phyloP scores from a whole-genome alignment of 164 flowering plant genomes.

The Berberis thunbergii region DNA sequence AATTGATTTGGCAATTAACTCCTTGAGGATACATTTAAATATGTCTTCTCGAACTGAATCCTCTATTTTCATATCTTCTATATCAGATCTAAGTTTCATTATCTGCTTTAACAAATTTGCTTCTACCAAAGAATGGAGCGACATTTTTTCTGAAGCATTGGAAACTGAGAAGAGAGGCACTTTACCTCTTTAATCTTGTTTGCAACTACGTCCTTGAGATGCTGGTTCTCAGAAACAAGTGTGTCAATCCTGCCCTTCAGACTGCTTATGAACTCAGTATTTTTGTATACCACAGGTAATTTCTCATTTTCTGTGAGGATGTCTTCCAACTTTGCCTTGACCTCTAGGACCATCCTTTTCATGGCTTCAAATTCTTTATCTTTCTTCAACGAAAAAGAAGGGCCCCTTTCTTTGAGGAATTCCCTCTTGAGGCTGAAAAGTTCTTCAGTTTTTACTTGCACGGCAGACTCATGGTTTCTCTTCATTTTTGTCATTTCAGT shows the following conservation, averaged over 20 bases:
- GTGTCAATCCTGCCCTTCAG: conserved; percentile 38
- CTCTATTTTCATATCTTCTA: conserved; percentile 36
- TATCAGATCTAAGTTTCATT: conserved; percentile 26
- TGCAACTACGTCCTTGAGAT: conserved; percentile 37
- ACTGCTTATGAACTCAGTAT: conserved; percentile 19
- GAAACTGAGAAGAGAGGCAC: conserved; percentile 36
- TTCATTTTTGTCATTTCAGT: conserved; percentile 53
- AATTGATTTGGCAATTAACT: conserved; percentile 15
- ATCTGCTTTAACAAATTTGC: conserved; percentile 27
- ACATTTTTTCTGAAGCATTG: conserved; percentile 33
- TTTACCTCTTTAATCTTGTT: conserved; percentile 39
- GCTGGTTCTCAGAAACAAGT: conserved; percentile 47
- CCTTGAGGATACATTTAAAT: conserved; percentile 36
- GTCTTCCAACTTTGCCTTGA: conserved; percentile 46
- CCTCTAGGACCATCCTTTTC: conserved; percentile 56
- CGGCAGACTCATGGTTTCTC: conserved; percentile 56
- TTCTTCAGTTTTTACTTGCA: conserved; percentile 54
- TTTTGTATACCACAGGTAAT: conserved; percentile 18
- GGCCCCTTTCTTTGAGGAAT: conserved; percentile 42
- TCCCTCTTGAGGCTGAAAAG: conserved; percentile 52
- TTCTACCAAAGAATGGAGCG: conserved; percentile 33
- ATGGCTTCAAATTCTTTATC: conserved; percentile 61
- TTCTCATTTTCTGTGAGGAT: conserved; percentile 46
- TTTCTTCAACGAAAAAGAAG: conserved; percentile 30
- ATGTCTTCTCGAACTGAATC: conserved; percentile 43